Evolutionary conservation across 139 green algal species (phyloP).

Genomic region (Volvox reticuliferus): DNA sequence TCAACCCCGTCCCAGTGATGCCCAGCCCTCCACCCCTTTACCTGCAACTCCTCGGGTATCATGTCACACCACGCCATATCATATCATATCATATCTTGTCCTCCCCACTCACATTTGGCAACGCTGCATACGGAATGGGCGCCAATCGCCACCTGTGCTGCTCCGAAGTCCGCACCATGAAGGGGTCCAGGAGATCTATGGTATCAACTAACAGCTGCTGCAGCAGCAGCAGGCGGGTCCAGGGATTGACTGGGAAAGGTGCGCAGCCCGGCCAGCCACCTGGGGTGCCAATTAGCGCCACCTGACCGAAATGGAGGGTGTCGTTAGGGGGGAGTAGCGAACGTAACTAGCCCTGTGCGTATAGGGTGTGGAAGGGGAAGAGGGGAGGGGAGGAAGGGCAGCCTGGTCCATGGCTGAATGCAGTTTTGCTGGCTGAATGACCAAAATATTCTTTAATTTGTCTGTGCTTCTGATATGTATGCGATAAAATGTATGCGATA

Average conservation of each 20-base stretch:
- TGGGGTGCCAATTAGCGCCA: constrained; percentile 22
- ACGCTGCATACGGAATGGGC: constrained; percentile 61
- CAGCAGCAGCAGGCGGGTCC: constrained; percentile 56
- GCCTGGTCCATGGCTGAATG: too few species aligned
- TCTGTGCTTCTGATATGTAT: too few species aligned
- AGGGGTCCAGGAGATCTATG: constrained; percentile 79
- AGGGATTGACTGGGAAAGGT: constrained; percentile 52
- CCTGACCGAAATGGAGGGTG: background rate
- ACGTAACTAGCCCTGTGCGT: background rate
- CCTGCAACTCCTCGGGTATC: too few species aligned
- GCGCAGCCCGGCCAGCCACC: constrained; percentile 41
- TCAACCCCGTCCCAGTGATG: too few species aligned
- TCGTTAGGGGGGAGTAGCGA: background rate
- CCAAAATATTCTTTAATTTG: too few species aligned
- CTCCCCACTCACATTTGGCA: constrained; percentile 64
- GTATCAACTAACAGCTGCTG: constrained; percentile 77
- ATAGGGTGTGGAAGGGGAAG: background rate
- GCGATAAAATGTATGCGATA: too few species aligned
- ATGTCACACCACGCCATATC: too few species aligned
- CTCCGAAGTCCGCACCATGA: constrained; percentile 61
- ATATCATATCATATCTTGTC: too few species aligned
- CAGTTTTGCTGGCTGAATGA: too few species aligned
- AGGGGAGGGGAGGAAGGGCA: background rate
- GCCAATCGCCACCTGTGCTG: constrained; percentile 65
- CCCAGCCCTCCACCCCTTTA: too few species aligned